Conservation (phyloP, 768 basidiomycete species). For the Austroboletus eburneus region DNA sequence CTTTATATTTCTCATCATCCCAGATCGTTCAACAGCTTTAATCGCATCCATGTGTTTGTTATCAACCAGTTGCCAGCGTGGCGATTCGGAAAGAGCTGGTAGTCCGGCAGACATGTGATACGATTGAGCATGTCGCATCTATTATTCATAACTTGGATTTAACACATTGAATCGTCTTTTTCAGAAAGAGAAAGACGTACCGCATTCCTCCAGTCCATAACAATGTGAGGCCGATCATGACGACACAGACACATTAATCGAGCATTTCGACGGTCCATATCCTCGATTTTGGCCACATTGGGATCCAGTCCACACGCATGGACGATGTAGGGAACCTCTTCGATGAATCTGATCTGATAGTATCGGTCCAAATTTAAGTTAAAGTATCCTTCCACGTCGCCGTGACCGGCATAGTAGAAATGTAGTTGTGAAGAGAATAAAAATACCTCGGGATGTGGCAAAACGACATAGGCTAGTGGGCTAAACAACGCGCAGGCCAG, state of each 20-base stretch:
- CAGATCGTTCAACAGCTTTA: background rate
- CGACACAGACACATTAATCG: constrained; percentile 3
- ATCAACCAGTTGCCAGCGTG: constrained; percentile 1
- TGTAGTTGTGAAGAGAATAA: background rate
- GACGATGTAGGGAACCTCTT: constrained; percentile 1
- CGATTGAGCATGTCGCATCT: background rate
- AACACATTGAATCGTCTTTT: background rate
- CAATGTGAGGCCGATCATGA: background rate
- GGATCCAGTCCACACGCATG: constrained; percentile 5
- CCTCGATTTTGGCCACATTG: background rate
- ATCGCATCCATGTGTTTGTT: background rate
- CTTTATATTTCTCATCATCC: too few relatives aligned
- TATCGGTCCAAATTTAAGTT: too few relatives aligned
- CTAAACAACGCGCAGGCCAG: constrained; percentile 12
- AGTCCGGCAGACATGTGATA: too few relatives aligned
- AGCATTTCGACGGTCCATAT: constrained; percentile 9
- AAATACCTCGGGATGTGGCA: background rate
- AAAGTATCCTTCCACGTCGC: background rate
- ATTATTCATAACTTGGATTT: too few relatives aligned
- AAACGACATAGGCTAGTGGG: background rate
- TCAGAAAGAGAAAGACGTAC: background rate
- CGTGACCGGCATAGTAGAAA: background rate
- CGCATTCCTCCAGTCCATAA: constrained; percentile 3
- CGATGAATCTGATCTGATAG: background rate
- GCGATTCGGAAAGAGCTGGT: too few relatives aligned